phyloP scores from a whole-genome alignment of 495 filamentous ascomycete genomes.

The Talaromyces liani region DNA sequence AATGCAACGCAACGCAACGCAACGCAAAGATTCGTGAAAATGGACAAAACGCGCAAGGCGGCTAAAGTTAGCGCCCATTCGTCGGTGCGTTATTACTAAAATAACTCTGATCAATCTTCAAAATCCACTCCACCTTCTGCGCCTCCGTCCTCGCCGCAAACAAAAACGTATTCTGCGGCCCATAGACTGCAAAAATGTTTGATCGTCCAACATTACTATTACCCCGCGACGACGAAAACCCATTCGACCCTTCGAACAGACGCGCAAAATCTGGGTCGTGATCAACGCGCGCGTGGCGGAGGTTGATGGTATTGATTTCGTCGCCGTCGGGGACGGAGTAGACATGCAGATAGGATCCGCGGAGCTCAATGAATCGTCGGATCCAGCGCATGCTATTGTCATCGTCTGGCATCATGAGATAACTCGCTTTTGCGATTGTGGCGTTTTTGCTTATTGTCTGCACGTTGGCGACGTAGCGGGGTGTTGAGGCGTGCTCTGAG shows the following conservation, averaged over 20 bases:
- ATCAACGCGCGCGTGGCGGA: constrained; percentile 79
- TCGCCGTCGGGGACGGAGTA: constrained; percentile 78
- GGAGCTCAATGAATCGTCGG: constrained; percentile 86
- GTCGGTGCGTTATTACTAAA: constrained; percentile 30
- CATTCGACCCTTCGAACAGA: constrained; percentile 50
- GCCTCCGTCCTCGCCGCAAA: constrained; percentile 81
- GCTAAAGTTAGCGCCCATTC: background rate
- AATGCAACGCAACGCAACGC: background rate
- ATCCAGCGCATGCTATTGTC: constrained; percentile 70
- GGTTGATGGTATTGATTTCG: constrained; percentile 80
- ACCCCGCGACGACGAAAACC: constrained; percentile 21
- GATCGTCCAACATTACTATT: constrained; percentile 46
- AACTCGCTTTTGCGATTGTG: constrained; percentile 71
- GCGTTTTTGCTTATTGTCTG: constrained; percentile 66
- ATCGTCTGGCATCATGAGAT: constrained; percentile 71
- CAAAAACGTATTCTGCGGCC: constrained; percentile 85
- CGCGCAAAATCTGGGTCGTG: constrained; percentile 78
- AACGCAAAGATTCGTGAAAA: constrained; percentile 12
- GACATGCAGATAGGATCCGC: constrained; percentile 86
- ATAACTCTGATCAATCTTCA: constrained; percentile 61
- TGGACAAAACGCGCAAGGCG: constrained; percentile 7
- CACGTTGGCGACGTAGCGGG: constrained; percentile 60
- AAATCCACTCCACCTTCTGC: constrained; percentile 93
- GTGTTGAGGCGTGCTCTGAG: constrained; percentile 25
- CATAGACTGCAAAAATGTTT: constrained; percentile 89